Percentiles rank a stretch among this genome's conserved stretches.
Evolutionary conservation across 192 early-diverging fungal genomes (phyloP).

Genomic region (Coemansia sp.): DNA sequence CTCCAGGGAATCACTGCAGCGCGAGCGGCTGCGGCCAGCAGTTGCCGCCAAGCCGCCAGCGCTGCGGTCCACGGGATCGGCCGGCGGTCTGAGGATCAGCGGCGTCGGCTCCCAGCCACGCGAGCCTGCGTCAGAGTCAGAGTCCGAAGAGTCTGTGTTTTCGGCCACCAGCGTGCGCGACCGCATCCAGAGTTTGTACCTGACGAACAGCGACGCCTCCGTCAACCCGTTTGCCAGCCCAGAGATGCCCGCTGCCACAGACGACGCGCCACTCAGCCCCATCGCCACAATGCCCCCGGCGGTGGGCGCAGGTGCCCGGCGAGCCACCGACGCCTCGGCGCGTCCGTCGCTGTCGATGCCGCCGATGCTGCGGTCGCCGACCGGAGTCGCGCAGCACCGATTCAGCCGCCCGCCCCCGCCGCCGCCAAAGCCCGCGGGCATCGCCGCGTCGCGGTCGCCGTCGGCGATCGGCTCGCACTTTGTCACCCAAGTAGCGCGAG

Average conservation of each 20-base stretch:
- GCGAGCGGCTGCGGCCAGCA: slow-evolving; percentile 2
- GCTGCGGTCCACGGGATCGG: slow-evolving; percentile 1
- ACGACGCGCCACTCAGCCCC: slow-evolving; percentile 4
- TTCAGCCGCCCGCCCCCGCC: slow-evolving; percentile 14
- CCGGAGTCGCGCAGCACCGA: slow-evolving; percentile 11
- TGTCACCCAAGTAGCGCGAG: background rate
- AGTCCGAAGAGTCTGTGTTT: slow-evolving; percentile 3
- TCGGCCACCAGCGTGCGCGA: slow-evolving; percentile 25
- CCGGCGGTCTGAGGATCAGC: background rate
- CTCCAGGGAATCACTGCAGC: background rate
- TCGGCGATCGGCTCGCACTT: background rate
- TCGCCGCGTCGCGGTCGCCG: slow-evolving; percentile 9
- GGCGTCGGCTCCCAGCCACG: background rate
- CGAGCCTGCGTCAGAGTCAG: background rate
- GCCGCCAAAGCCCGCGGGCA: slow-evolving; percentile 41
- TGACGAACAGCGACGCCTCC: background rate
- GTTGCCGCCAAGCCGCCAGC: background rate
- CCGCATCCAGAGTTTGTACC: slow-evolving; percentile 36
- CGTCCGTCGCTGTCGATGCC: slow-evolving; percentile 11
- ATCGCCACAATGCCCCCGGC: slow-evolving; percentile 18
- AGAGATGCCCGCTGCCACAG: slow-evolving; percentile 11
- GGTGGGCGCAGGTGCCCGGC: slow-evolving; percentile 13
- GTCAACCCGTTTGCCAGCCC: slow-evolving; percentile 53
- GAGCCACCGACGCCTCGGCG: slow-evolving; percentile 16
- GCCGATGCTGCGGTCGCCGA: slow-evolving; percentile 2